Conservation (phyloP, 2,329 filamentous ascomycete species). For the Epichloe uncinata region DNA sequence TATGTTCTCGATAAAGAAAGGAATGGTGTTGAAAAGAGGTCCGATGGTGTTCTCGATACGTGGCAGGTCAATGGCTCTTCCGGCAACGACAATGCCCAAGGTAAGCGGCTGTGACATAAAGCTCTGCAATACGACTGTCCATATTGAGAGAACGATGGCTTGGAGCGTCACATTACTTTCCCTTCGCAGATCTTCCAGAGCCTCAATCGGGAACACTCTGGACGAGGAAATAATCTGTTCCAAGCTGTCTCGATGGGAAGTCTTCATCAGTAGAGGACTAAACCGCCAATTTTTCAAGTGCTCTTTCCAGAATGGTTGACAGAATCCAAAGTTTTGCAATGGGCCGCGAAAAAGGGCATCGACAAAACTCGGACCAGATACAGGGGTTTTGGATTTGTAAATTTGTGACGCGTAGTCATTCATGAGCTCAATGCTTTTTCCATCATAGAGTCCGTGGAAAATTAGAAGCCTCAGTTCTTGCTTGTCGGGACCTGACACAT, state of each 20-base stretch:
- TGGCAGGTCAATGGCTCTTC: conserved; percentile 56
- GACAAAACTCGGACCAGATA: conserved; percentile 43
- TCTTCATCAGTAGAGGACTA: neutral
- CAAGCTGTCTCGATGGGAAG: conserved; percentile 7
- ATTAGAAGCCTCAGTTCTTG: conserved; percentile 20
- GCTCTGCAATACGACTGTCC: conserved; percentile 49
- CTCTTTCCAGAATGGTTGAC: conserved; percentile 51
- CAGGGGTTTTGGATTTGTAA: conserved; percentile 9
- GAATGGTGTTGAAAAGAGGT: conserved; percentile 82
- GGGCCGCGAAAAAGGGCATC: conserved; percentile 59
- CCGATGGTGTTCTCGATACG: conserved; percentile 57
- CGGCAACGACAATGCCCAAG: conserved; percentile 67
- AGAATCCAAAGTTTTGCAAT: conserved; percentile 31
- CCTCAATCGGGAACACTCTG: conserved; percentile 22
- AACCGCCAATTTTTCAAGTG: conserved; percentile 30
- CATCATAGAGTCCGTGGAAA: conserved; percentile 83
- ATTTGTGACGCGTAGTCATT: conserved; percentile 38
- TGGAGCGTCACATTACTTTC: conserved; percentile 63
- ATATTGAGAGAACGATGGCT: conserved; percentile 62
- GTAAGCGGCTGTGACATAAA: conserved; percentile 34
- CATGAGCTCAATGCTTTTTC: conserved; percentile 59
- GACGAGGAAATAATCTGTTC: conserved; percentile 4
- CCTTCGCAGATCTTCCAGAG: conserved; percentile 40
- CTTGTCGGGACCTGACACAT: conserved; percentile 17
- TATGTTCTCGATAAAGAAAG: conserved; percentile 43